A percentile compares a stretch with the other conserved stretches of the same genome.
Evolutionary conservation across 2,329 filamentous ascomycete genomes (phyloP).

Genomic region (Trichoderma pleuroti): DNA sequence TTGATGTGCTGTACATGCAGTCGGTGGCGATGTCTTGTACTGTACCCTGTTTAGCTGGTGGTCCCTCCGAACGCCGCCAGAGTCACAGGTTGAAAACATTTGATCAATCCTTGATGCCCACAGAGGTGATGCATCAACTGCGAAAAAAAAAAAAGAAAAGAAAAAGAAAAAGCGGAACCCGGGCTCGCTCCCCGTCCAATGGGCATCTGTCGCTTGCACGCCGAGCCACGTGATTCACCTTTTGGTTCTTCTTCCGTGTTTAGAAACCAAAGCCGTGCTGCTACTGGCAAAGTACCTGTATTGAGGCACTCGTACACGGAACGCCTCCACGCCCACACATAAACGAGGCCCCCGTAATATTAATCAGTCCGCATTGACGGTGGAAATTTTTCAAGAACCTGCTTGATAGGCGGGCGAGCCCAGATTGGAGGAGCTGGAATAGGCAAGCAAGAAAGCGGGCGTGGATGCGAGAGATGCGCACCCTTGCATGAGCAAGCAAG

Average conservation of each 20-base stretch:
- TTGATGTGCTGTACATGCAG: neutral
- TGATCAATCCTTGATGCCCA: too few species aligned
- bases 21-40: neutral
- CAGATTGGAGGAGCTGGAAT: neutral
- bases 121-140: neutral
- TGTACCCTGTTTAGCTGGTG: neutral
- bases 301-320: too few species aligned
- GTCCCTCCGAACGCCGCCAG: constrained; percentile 1
- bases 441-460: neutral
- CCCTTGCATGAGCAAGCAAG: neutral
- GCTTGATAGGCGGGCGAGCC: neutral
- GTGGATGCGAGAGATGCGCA: constrained; percentile 1
- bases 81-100: neutral
- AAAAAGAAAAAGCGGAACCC: neutral
- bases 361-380: neutral
- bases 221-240: neutral
- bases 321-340: neutral
- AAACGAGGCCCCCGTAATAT: constrained; percentile 6
- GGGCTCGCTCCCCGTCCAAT: constrained; percentile 1
- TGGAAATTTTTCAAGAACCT: neutral
- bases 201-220: neutral
- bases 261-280: neutral
- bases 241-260: neutral
- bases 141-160: too few species aligned
- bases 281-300: neutral